These are phyloP conservation scores for Ceratobasidium theobromae DNA, from an alignment of 1,284 basidiomycete species.

Conservation along the genomic window DNA sequence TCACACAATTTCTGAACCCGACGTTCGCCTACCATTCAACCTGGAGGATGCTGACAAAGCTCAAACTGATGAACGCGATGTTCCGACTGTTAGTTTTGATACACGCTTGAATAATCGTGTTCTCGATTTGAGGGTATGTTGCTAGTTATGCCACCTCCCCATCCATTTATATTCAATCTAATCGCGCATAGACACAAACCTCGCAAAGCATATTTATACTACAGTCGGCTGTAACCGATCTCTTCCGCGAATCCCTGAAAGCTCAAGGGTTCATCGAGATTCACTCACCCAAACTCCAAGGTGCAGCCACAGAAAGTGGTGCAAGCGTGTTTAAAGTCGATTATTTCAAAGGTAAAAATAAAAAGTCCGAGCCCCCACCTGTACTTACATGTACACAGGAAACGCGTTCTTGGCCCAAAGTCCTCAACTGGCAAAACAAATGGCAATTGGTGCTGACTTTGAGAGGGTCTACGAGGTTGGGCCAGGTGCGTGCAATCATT, in stretches of 20 bases:
- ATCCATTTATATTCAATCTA: conserved; percentile 16
- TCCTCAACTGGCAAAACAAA: conserved; percentile 97
- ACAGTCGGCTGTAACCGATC: conserved; percentile 82
- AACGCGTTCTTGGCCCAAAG: conserved; percentile 93
- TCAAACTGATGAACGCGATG: conserved; percentile 52
- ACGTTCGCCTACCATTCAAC: conserved; percentile 82
- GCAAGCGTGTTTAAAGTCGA: conserved; percentile 97
- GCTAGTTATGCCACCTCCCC: neutral
- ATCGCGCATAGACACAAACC: conserved; percentile 55
- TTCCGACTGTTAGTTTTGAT: conserved; percentile 72
- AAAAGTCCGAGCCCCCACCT: neutral
- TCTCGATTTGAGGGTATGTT: conserved; percentile 83
- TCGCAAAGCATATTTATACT: conserved; percentile 94
- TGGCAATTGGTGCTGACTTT: conserved; percentile 98
- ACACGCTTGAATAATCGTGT: conserved; percentile 96
- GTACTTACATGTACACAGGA: conserved; percentile 50
- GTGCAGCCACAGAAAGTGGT: conserved; percentile 95
- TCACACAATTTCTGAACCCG: conserved; percentile 76
- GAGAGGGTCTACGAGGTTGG: conserved; percentile 98
- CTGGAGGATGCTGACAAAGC: conserved; percentile 85
- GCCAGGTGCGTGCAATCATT: conserved; percentile 45
- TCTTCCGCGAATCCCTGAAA: conserved; percentile 83
- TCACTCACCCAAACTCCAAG: conserved; percentile 96
- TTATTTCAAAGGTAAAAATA: conserved; percentile 86
- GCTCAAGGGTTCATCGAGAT: conserved; percentile 86